Evolutionary conservation across 2,329 filamentous ascomycete species (phyloP), one percentile per base, ranked within the genome.

Genomic region (Penicillium sp.): DNA sequence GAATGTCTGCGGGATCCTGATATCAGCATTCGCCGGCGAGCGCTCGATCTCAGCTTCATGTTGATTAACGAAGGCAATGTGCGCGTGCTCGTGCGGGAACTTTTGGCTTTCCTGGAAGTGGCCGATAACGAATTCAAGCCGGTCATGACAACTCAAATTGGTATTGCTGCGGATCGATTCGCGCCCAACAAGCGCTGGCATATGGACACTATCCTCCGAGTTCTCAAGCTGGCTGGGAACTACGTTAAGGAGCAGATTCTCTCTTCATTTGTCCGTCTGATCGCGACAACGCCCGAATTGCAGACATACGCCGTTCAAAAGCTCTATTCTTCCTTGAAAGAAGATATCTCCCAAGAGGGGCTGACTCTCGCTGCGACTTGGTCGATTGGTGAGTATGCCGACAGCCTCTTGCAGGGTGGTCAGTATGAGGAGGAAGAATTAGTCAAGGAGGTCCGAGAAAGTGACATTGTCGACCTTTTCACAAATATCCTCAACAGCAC

Each of bases 81-180:
- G 31, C 87, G 94, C 34, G 90, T 97, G 4, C 82, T 99, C 34
- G 94, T 99, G 56, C 82, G 95, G 59, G 95, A 99, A 71, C 81
- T 99, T 36, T 81, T 99, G 39, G 92, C 94, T 6, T 99, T 99
- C 81, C 77, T 99, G 54, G 94, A 99, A 73, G 92, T 96, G 48
- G 93, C 95, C 51, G 94, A 99, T 68, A 96, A 95, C 62, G 94
- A 99, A 74, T 99, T 99, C 79, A 99, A 99, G 78, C 91, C 94
- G 6, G 91, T 91, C 49, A 97, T 99, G 92, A 99, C 94, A 1
- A 94, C 89, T 49, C 94, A 99, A 70, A 99, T 99, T 71, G 94
- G 94, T 21, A 91, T 99, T 66, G 94, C 95, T 10, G 94, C 95
- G 6, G 94, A 99, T 74, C 87, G 93, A 62, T 99, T 91, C 75